Evolutionary conservation across 2,329 filamentous ascomycete genomes (phyloP), one percentile per base, ranked within the genome.

Genomic region (Beauveria medogensis): DNA sequence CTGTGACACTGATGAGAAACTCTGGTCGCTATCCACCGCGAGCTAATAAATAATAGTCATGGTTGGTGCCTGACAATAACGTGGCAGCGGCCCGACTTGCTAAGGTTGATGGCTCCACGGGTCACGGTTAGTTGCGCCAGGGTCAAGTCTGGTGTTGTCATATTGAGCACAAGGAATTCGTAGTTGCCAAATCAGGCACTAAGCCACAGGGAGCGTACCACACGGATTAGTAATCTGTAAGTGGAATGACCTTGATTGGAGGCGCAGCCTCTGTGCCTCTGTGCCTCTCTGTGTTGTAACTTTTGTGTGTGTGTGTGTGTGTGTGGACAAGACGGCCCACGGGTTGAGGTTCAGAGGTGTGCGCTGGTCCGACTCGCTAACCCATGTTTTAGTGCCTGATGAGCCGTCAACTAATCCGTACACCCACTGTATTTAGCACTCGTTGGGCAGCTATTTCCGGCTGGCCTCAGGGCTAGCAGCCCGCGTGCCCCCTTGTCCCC

Each of bases 21-120:
- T 48, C 20, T 4, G 30, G 34, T 41, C 28, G 41, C 16, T 47
- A 14, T 54, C 58, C 50, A 54, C 50, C 22, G 7, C 6, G 5
- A 50, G 48, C 50, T 44, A 7, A 50, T 44, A 7, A 50, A 37
- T 37, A 37, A 37, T 14, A 12, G 34, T 12, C 0, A 14, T 37
- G 34, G 5, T 37, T 18, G 58, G 58, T 60, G 58, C 58, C 58
- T 60, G 58, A 60, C 43, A 26, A 60, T 48, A 43, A 30, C 58
- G 51, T 60, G 58, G 51, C 58, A 60, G 58, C 58, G 58, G 58
- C 58, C 58, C 58, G 58, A 55, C 58, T 24, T 55, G 43, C n/a
- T 59, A 59, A 22, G 2, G 22, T 22, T 22, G 3, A 50, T 59
- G 51, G 58, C 58, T 60, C 58, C 58, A 55, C 58, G 50, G 43